Conservation (phyloP, 148 eudicot species). For the Cornus suecica region DNA sequence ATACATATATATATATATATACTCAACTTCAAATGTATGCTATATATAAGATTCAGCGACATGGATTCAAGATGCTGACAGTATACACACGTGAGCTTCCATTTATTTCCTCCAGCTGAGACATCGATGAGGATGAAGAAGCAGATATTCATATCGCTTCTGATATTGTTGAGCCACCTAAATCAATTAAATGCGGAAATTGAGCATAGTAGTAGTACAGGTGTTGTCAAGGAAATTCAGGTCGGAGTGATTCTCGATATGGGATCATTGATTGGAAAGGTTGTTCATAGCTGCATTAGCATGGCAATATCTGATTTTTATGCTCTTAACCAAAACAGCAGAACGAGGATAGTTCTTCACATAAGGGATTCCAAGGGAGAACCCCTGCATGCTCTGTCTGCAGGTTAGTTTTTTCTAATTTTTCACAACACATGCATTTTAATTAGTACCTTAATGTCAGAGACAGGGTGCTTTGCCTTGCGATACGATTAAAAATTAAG, state of each 20-base stretch:
- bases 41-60: too few species aligned
- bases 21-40: too few species aligned
- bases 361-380: constrained; percentile 19
- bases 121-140: constrained; percentile 1
- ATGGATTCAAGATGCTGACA: too few species aligned
- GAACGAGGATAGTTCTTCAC: constrained; percentile 27
- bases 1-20: too few species aligned
- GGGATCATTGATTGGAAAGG: constrained; percentile 19
- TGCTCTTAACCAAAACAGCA: constrained; percentile 14
- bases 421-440: too few species aligned
- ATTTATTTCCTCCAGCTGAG: too few species aligned
- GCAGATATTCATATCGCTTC: not conserved
- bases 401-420: constrained; percentile 19
- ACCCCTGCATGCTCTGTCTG: constrained; percentile 20
- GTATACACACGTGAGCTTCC: too few species aligned
- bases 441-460: too few species aligned
- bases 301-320: constrained; percentile 40
- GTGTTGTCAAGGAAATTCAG: not conserved
- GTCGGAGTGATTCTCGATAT: constrained; percentile 29
- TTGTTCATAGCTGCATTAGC: constrained; percentile 20
- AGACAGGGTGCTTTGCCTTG: too few species aligned
- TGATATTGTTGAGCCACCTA: not conserved
- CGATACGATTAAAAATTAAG: too few species aligned
- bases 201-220: not conserved
- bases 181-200: not conserved